A percentile compares a stretch with the other conserved stretches of the same genome.
phyloP scores from a whole-genome alignment of 768 basidiomycete genomes.

The Pulveroboletus sp. region DNA sequence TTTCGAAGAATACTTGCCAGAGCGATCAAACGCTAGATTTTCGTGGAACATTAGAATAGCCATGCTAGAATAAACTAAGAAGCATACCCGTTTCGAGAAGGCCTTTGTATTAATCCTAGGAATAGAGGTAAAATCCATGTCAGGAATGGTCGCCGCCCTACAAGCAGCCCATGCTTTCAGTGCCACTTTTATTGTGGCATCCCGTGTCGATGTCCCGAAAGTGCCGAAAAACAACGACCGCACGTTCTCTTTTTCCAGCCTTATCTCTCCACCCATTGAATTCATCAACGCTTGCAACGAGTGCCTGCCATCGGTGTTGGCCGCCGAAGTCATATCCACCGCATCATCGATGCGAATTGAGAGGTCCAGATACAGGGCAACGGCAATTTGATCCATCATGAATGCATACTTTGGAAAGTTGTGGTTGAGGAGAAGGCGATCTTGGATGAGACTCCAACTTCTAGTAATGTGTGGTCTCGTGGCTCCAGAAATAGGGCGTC shows the following conservation, averaged over 20 bases:
- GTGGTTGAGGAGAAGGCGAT: conserved; percentile 31
- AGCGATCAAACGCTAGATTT: conserved; percentile 38
- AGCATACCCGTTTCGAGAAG: conserved; percentile 30
- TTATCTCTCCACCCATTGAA: conserved; percentile 37
- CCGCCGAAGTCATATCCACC: conserved; percentile 42
- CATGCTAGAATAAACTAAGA: background rate
- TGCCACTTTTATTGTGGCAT: conserved; percentile 25
- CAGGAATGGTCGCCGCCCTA: conserved; percentile 28
- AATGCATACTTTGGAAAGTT: conserved; percentile 38
- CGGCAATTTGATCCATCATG: conserved; percentile 43
- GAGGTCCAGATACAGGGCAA: conserved; percentile 40
- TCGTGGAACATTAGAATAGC: background rate
- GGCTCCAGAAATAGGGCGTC: conserved; percentile 2
- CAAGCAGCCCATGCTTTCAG: conserved; percentile 47
- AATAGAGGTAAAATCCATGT: conserved; percentile 21
- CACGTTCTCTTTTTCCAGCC: conserved; percentile 27
- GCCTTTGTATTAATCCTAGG: conserved; percentile 24
- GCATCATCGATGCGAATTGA: conserved; percentile 33
- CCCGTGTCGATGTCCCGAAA: conserved; percentile 15
- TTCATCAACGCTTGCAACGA: conserved; percentile 35
- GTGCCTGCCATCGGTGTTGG: conserved; percentile 19
- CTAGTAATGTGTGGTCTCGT: conserved; percentile 1
- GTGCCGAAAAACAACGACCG: conserved; percentile 28
- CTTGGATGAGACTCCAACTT: conserved; percentile 27
- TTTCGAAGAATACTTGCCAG: conserved; percentile 47